Evolutionary conservation across 1,284 basidiomycete species (phyloP).

Genomic region (Retiboletus fuscus): DNA sequence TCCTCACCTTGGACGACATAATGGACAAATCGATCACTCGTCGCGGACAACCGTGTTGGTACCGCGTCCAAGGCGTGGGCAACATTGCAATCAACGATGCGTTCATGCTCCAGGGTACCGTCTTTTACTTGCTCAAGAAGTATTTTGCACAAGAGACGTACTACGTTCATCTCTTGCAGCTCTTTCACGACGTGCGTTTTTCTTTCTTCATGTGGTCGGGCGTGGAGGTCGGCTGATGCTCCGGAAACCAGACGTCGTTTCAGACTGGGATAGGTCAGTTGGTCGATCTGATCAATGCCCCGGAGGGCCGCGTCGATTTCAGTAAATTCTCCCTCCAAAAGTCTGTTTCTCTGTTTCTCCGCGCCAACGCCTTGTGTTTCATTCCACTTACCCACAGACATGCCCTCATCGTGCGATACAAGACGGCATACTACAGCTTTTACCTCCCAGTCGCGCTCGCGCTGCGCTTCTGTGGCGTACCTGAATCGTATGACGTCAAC

Average conservation of each 20-base stretch:
- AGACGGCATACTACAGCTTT: slow-evolving; percentile 98
- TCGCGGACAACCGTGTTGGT: slow-evolving; percentile 97
- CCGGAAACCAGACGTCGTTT: slow-evolving; percentile 71
- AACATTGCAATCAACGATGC: slow-evolving; percentile 98
- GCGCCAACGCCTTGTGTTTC: slow-evolving; percentile 53
- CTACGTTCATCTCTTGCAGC: slow-evolving; percentile 90
- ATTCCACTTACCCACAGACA: slow-evolving; percentile 67
- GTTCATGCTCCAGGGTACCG: slow-evolving; percentile 95
- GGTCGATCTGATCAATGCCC: slow-evolving; percentile 95
- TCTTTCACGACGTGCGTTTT: slow-evolving; percentile 78
- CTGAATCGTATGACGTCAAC: slow-evolving; percentile 58
- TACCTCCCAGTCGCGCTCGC: slow-evolving; percentile 97
- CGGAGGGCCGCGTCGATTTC: slow-evolving; percentile 90
- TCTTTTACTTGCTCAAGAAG: slow-evolving; percentile 90
- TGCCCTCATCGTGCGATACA: slow-evolving; percentile 94
- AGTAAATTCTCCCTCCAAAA: slow-evolving; percentile 87
- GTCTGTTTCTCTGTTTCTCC: slow-evolving; percentile 53
- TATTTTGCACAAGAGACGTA: slow-evolving; percentile 89
- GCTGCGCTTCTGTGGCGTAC: slow-evolving; percentile 84
- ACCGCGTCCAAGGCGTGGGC: slow-evolving; percentile 80
- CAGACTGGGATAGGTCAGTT: slow-evolving; percentile 97
- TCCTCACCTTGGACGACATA: slow-evolving; percentile 97
- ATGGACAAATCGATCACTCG: slow-evolving; percentile 96
- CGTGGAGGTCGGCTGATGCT: too few species aligned
- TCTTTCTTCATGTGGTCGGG: background rate